These are phyloP conservation scores for Trichoderma breve DNA, from an alignment of 2,329 filamentous ascomycete species.

Conservation along the genomic window DNA sequence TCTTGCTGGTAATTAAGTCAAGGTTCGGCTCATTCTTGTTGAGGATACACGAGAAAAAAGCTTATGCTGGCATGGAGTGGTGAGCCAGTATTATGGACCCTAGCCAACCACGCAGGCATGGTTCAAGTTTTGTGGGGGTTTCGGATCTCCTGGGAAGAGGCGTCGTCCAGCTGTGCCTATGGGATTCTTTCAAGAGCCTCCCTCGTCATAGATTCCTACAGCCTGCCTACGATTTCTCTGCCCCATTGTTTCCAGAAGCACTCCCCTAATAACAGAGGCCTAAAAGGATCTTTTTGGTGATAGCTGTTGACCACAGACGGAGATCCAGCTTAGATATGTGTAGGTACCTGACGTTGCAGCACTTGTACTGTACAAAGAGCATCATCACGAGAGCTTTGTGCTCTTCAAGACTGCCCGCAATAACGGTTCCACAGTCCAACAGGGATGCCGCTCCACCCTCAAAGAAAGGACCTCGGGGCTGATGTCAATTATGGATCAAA, in stretches of 20 bases:
- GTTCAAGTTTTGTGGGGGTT: background rate
- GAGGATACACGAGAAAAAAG: background rate
- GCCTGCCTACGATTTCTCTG: background rate
- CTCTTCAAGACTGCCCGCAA: background rate
- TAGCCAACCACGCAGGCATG: background rate
- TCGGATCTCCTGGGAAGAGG: background rate
- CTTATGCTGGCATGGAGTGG: background rate
- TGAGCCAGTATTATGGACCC: background rate
- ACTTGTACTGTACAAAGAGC: background rate
- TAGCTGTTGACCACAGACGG: background rate
- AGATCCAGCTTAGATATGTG: background rate
- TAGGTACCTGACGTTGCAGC: background rate
- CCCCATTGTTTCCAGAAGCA: background rate
- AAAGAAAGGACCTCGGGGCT: background rate
- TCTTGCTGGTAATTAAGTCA: background rate
- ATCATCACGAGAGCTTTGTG: background rate
- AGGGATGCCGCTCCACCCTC: background rate
- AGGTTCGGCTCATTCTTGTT: background rate
- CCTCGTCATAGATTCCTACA: background rate
- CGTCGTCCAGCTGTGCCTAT: background rate
- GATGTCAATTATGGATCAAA: background rate
- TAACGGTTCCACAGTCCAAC: background rate
- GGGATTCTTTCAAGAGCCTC: background rate
- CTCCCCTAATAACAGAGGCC: no score
- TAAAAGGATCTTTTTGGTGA: background rate